A percentile compares a stretch with the other conserved stretches of the same genome.
These are phyloP conservation scores for Ophiostoma quercus DNA, from an alignment of 2,329 filamentous ascomycete genomes.

Conservation along the genomic window DNA sequence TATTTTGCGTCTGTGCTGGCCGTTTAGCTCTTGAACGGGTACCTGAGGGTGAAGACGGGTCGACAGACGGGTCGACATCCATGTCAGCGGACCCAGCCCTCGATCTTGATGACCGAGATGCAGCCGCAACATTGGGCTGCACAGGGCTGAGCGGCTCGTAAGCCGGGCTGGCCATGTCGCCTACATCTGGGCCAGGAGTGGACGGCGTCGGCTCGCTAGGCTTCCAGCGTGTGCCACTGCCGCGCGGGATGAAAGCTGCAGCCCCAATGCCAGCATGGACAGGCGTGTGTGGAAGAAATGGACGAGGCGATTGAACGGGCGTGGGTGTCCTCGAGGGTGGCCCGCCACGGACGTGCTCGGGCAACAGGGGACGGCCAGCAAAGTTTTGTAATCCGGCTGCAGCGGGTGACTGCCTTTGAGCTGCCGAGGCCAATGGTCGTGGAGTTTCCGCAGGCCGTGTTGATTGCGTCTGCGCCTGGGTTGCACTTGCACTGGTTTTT, in stretches of 20 bases:
- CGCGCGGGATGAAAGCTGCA: conserved; percentile 27
- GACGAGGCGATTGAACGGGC: conserved; percentile 22
- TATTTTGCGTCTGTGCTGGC: background rate
- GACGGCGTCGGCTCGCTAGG: conserved; percentile 50
- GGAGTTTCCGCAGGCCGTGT: conserved; percentile 10
- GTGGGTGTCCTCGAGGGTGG: conserved; percentile 23
- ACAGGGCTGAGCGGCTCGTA: conserved; percentile 57
- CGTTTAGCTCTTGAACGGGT: background rate
- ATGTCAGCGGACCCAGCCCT: conserved; percentile 15
- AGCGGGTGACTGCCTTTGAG: conserved; percentile 18
- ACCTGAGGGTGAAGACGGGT: conserved; percentile 9
- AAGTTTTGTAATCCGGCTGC: background rate
- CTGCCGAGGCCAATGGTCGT: conserved; percentile 15
- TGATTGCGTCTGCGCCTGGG: background rate
- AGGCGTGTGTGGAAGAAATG: conserved; percentile 22
- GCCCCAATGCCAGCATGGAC: conserved; percentile 4
- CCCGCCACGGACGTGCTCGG: conserved; percentile 21
- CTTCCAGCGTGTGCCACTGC: conserved; percentile 55
- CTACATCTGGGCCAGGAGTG: conserved; percentile 45
- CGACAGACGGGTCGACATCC: background rate
- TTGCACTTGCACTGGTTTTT: background rate
- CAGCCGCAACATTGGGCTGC: conserved; percentile 36
- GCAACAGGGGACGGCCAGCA: conserved; percentile 18
- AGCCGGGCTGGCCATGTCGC: conserved; percentile 47
- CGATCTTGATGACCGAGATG: background rate